Conservation (phyloP, 176 grass and related monocot genomes). For the Microstegium vimineum region DNA sequence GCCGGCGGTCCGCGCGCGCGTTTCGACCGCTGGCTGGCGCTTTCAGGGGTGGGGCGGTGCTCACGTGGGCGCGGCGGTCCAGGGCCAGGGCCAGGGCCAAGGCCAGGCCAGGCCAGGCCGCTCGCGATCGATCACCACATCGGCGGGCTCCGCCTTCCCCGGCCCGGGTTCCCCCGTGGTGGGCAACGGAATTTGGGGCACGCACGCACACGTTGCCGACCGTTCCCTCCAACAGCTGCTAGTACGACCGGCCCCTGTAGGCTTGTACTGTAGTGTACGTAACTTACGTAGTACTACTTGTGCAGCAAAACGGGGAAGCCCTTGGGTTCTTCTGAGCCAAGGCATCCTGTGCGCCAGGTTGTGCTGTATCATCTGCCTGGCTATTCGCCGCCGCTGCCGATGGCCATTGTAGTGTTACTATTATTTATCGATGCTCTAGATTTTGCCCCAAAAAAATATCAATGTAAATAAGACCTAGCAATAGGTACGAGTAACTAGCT, state of each 20-base stretch:
- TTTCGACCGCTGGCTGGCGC: neutral
- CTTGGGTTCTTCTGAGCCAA: neutral
- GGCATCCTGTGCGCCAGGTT: neutral
- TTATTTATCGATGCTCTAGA: neutral
- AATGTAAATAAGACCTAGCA: neutral
- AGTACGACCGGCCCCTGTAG: neutral
- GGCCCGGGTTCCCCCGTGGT: slow-evolving; percentile 14
- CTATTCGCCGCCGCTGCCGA: neutral
- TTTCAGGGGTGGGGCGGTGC: neutral
- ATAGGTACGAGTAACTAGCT: neutral
- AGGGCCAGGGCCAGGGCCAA: no score
- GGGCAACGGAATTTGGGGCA: slow-evolving; percentile 12
- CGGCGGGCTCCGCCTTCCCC: neutral
- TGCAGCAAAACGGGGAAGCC: neutral
- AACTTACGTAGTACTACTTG: no score
- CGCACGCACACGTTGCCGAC: neutral
- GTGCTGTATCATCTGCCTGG: neutral
- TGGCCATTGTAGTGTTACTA: neutral
- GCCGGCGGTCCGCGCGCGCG: neutral
- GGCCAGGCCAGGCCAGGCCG: no score
- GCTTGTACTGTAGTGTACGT: neutral
- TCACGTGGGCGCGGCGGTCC: slow-evolving; percentile 4
- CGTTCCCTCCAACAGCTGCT: neutral
- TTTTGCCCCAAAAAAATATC: neutral
- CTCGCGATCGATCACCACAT: neutral